Conservation (phyloP, 2,329 filamentous ascomycete genomes). For the Diaporthe destruens region DNA sequence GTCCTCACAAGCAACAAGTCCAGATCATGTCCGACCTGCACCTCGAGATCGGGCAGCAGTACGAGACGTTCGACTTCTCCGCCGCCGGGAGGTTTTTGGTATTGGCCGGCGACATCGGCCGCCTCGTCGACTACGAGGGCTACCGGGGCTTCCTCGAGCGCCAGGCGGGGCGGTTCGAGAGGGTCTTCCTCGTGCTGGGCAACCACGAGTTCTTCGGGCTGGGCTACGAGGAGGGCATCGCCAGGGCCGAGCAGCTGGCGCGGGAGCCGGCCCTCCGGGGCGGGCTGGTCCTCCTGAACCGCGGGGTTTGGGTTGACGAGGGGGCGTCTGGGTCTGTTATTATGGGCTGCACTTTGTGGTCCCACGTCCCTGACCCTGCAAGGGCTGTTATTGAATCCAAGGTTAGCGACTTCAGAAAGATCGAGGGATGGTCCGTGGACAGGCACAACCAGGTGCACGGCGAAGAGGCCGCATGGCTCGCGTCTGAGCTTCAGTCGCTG, state of each 20-base stretch:
- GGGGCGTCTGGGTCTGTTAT: slow-evolving; percentile 54
- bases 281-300: slow-evolving; percentile 59
- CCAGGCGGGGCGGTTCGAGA: slow-evolving; percentile 56
- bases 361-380: not conserved
- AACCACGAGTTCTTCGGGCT: slow-evolving; percentile 68
- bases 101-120: slow-evolving; percentile 64
- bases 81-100: slow-evolving; percentile 57
- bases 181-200: slow-evolving; percentile 63
- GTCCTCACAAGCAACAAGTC: slow-evolving; percentile 42
- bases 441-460: slow-evolving; percentile 51
- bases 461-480: slow-evolving; percentile 65
- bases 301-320: slow-evolving; percentile 59
- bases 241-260: slow-evolving; percentile 53
- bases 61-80: slow-evolving; percentile 56
- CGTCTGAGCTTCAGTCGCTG: slow-evolving; percentile 49
- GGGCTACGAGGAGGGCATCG: slow-evolving; percentile 54
- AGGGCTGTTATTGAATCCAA: slow-evolving; percentile 52
- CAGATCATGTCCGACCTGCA: slow-evolving; percentile 65
- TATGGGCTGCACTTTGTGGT: slow-evolving; percentile 8
- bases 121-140: slow-evolving; percentile 58
- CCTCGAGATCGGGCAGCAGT: slow-evolving; percentile 60
- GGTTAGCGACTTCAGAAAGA: slow-evolving; percentile 54
- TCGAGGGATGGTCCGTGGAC: slow-evolving; percentile 62
- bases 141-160: slow-evolving; percentile 62
- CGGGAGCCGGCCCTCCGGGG: slow-evolving; percentile 54